Evolutionary conservation across 225 moss, liverwort and hornwort genomes (phyloP), one percentile per base, ranked within the genome.

Genomic region (Polytrichum formosum): DNA sequence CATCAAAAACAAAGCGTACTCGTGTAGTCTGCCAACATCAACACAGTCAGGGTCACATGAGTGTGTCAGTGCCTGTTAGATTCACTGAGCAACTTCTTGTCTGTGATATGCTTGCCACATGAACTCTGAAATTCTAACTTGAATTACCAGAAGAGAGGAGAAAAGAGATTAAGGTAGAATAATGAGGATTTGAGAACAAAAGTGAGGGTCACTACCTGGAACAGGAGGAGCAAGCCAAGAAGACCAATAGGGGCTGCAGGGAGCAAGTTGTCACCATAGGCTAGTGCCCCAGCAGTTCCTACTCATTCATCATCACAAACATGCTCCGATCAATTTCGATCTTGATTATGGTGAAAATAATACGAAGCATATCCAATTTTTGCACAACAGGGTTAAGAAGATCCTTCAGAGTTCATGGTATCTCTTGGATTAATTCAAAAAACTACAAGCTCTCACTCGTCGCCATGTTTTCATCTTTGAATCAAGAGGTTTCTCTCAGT

Each of bases 1-100:
- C 80, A 67, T 85, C 87, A 74, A 96, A 96, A 28, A 93, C 89
- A 20, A 96, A 86, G 62, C 68, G 90, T 63, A 91, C 91, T 55
- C 86, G 83, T 6, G 84, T 83, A 25, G 89, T 75, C 96, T 96
- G 89, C 67, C 74, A 72, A 67, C 53, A 60, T 5, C 78, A 86
- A 70, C 35, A 56, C 75, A 66, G 20, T 61, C 55, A 65, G 54
- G 31, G 5, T 35, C 26, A 56, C 71, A 61, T 31, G 6, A 22
- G n/a, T 58, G 58, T 21, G 23, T 58, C 23, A 58, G 46, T 46
- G 13, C 13, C 46, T 46, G 46, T 46, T 4, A 46, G 46, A 46
- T 46, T 46, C 0, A 46, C 2, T 46, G 46, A 46, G 46, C 46
- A 46, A 46, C 46, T 13, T 2, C 3, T 46, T 46, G 10, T 16